These are phyloP conservation scores for Tetraselmis striata DNA, from an alignment of 139 green algal genomes.

Conservation along the genomic window DNA sequence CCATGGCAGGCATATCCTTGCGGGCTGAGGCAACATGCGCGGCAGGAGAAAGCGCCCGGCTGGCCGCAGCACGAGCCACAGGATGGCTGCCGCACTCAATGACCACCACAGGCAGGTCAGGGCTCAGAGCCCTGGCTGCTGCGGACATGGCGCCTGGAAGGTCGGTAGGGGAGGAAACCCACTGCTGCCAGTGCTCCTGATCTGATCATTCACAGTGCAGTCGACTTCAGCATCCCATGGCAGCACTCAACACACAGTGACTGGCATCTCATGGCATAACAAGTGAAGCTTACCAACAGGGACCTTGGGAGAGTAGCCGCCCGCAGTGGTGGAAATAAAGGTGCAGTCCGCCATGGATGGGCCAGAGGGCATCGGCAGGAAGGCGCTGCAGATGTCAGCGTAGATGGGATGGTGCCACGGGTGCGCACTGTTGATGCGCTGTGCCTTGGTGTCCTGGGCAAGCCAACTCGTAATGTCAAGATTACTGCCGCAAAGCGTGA, in stretches of 20 bases:
- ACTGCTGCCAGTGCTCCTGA: background rate
- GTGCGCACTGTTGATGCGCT: background rate
- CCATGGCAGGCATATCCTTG: background rate
- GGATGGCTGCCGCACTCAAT: background rate
- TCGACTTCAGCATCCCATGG: too few relatives aligned
- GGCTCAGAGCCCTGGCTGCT: background rate
- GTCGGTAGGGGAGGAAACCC: background rate
- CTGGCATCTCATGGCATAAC: too few relatives aligned
- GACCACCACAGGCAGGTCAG: background rate
- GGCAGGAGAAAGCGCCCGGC: background rate
- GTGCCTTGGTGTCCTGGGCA: background rate
- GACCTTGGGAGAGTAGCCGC: background rate
- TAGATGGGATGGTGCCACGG: conserved; percentile 1
- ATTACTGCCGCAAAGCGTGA: background rate
- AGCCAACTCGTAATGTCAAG: background rate
- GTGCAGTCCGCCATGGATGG: background rate
- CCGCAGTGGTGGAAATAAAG: background rate
- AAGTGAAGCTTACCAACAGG: background rate
- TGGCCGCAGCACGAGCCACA: background rate
- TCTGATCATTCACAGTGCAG: too few relatives aligned
- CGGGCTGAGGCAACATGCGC: background rate
- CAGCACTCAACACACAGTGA: too few relatives aligned
- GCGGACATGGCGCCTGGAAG: background rate
- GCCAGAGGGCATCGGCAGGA: background rate
- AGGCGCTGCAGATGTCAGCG: background rate